Evolutionary conservation across 768 basidiomycete genomes (phyloP), one percentile per base, ranked within the genome.

Genomic region (Hericium rajendrae): DNA sequence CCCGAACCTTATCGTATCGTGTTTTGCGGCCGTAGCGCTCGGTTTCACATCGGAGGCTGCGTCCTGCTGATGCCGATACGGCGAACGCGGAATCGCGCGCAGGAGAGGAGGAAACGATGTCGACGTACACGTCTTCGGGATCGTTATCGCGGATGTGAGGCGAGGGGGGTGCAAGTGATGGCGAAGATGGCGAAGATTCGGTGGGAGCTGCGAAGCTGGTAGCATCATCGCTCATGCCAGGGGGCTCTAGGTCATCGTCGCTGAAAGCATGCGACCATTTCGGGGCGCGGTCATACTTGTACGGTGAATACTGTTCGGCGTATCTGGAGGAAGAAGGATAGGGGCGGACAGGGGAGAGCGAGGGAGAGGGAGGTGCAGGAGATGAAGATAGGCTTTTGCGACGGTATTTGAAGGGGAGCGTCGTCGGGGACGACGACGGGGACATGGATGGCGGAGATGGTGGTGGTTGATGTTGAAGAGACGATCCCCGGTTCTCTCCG

Each of bases 141-240:
- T 63, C 62, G 20, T 51, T 39, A 5, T 63, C 60, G 20, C 48
- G 48, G 4, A 54, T 56, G 16, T 56, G 52, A 11, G 60, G 54
- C 26, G 60, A 63, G 48, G 62, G 60, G 6, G 62, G 55, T 12
- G 54, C 60, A 54, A 13, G 50, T 26, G 1, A 59, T 61, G 1
- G 60, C 54, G 53, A 52, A 38, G n/a, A 53, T 49, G 24, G 60
- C 51, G 53, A 61, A 28, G 26, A 46, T 20, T 46, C 49, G 20
- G 49, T 26, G 15, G 24, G 26, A 8, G 43, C n/a, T 15, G 43
- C 43, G 13, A 46, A n/a, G 15, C 43, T 46, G 4, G 43, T 20
- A 46, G 60, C 62, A 39, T 61, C 62, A 12, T 61, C 60, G 50
- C 62, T 63, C 15, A 40, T 61, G 20, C 61, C 54, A 18, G 62